Evolutionary conservation across 2,329 filamentous ascomycete species (phyloP).

Genomic region (Raffaelea ambrosiae): DNA sequence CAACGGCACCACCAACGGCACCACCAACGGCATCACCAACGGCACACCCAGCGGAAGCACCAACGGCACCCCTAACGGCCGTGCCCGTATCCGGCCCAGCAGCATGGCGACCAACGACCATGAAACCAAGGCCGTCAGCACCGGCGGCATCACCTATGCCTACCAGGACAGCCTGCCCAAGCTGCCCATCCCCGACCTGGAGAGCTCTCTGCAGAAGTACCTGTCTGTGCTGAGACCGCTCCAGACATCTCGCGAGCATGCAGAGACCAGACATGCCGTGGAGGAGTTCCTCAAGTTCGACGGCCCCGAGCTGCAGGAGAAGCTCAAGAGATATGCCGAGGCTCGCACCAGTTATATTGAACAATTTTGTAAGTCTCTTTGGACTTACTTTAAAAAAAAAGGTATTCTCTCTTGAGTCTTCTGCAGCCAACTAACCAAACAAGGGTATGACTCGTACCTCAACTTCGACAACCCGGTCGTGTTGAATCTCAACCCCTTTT

Average conservation of each 20-base stretch:
- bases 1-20: too few relatives aligned
- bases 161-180: slow-evolving; percentile 83
- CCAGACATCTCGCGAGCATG: slow-evolving; percentile 71
- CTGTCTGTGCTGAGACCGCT: slow-evolving; percentile 70
- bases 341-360: slow-evolving; percentile 96
- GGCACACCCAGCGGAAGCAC: slow-evolving; percentile 20
- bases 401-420: too few relatives aligned
- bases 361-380: slow-evolving; percentile 73
- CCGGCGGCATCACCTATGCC: slow-evolving; percentile 78
- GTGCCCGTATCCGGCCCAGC: slow-evolving; percentile 12
- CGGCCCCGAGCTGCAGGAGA: slow-evolving; percentile 78
- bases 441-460: slow-evolving; percentile 97
- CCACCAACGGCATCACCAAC: too few relatives aligned
- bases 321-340: slow-evolving; percentile 79
- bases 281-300: slow-evolving; percentile 75
- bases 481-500: slow-evolving; percentile 95
- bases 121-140: slow-evolving; percentile 43
- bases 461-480: slow-evolving; percentile 98
- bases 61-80: slow-evolving; percentile 14
- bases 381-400: neutral
- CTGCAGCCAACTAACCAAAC: neutral
- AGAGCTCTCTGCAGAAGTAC: slow-evolving; percentile 70
- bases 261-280: slow-evolving; percentile 71
- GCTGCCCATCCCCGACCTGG: slow-evolving; percentile 84
- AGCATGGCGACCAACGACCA: slow-evolving; percentile 23